Evolutionary conservation across 2,329 filamentous ascomycete genomes (phyloP).

Genomic region (Sporothrix humicola): DNA sequence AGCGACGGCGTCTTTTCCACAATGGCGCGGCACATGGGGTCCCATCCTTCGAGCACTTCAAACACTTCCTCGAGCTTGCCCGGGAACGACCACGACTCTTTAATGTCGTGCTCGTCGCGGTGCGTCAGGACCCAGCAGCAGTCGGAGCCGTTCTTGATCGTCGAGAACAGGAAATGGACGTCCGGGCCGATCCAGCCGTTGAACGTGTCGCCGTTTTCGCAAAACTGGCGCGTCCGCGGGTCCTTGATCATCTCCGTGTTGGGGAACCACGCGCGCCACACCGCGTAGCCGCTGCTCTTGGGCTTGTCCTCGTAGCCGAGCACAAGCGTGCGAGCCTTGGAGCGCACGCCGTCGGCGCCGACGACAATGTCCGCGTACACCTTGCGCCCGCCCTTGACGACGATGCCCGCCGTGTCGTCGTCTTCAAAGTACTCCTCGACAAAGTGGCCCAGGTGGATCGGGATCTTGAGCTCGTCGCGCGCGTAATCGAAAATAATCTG

Average conservation of each 20-base stretch:
- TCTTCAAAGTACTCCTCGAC: constrained; percentile 63
- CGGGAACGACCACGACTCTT: constrained; percentile 61
- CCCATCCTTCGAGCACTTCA: constrained; percentile 58
- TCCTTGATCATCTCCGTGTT: constrained; percentile 59
- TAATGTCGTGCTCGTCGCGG: constrained; percentile 58
- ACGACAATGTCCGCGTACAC: constrained; percentile 56
- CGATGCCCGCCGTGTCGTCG: constrained; percentile 56
- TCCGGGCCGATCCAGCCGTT: constrained; percentile 65
- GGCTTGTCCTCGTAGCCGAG: constrained; percentile 58
- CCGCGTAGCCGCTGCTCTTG: constrained; percentile 58
- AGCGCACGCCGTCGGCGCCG: constrained; percentile 61
- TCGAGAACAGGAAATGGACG: constrained; percentile 62
- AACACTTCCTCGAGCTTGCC: constrained; percentile 59
- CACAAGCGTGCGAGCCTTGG: constrained; percentile 57
- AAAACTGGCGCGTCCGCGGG: constrained; percentile 59
- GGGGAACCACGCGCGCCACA: constrained; percentile 60
- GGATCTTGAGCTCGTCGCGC: constrained; percentile 58
- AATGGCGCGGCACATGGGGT: constrained; percentile 55
- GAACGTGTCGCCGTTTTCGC: constrained; percentile 62
- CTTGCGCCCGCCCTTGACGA: constrained; percentile 34
- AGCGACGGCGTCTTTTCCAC: constrained; percentile 54
- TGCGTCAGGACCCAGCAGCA: constrained; percentile 66
- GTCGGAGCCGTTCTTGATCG: constrained; percentile 60
- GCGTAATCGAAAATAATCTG: constrained; percentile 64
- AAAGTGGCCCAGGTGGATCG: constrained; percentile 59